phyloP scores from a whole-genome alignment of 306 rosid genomes.

The Corylus avellana region DNA sequence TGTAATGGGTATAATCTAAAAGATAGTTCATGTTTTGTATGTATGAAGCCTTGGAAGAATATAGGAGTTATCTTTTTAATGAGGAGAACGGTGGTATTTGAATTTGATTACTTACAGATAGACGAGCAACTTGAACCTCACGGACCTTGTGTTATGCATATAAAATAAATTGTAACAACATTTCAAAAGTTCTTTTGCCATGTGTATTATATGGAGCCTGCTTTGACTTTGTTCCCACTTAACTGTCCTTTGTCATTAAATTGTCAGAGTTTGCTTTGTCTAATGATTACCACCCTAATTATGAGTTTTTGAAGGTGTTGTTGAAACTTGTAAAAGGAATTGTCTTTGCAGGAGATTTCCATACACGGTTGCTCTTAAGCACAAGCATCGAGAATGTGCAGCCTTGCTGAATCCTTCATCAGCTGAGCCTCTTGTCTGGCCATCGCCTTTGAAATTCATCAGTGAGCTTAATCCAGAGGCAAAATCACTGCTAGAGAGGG shows the following conservation, averaged over 20 bases:
- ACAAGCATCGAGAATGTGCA: slow-evolving; percentile 69
- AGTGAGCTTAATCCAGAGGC: slow-evolving; percentile 87
- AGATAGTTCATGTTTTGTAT: background rate
- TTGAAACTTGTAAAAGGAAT: slow-evolving; percentile 11
- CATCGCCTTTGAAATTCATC: slow-evolving; percentile 82
- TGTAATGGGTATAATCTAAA: background rate
- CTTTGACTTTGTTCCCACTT: slow-evolving; percentile 2
- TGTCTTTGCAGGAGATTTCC: slow-evolving; percentile 74
- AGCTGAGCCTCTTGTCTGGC: slow-evolving; percentile 94
- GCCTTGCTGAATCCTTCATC: slow-evolving; percentile 76
- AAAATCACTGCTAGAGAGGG: slow-evolving; percentile 72
- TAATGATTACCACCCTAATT: background rate
- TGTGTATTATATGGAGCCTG: background rate
- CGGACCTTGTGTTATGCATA: background rate
- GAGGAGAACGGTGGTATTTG: background rate
- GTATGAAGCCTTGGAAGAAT: background rate
- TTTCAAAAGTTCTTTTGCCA: background rate
- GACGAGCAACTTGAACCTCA: background rate
- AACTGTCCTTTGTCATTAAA: slow-evolving; percentile 15
- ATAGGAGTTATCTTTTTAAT: background rate
- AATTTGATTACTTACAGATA: background rate
- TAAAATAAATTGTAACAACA: background rate
- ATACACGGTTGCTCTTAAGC: slow-evolving; percentile 64
- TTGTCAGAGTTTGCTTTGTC: background rate
- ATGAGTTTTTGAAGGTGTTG: background rate